Evolutionary conservation across 2,329 filamentous ascomycete species (phyloP), one percentile per base, ranked within the genome.

Genomic region (Fusarium xyrophilum): DNA sequence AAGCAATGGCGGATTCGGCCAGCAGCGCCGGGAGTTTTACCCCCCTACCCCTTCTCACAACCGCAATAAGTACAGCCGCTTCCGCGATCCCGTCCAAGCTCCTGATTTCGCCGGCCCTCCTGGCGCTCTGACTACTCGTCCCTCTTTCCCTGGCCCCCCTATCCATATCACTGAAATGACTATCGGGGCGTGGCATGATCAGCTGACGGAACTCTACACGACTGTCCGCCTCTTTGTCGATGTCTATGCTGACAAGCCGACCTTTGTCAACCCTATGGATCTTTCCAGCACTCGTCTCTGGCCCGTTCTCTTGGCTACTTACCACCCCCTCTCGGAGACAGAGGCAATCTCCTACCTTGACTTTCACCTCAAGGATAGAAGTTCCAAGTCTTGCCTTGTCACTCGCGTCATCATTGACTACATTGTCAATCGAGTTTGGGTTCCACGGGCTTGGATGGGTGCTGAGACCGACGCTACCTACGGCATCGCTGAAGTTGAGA

Each of bases 341-440:
- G 80, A 82, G 65, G 79, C 80, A 3, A 67, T 77, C 7, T 80
- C 80, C 6, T 82, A 82, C 52, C 77, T 82, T 23, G 77, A 80
- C 47, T 76, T 75, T 56, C 80, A 82, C 53, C 74, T 82, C 25
- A 77, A 77, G 55, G 77, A 80, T 25, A 75, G 77, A 35, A 78
- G 78, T 57, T 76, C 78, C 50, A 82, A 82, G 70, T 76, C 77
- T 5, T 82, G 80, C 64, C 75, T 82, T n/a, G 78, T 82, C 19
- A 81, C 80, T 5, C 77, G 80, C 10, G 75, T 82, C 62, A 76
- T 81, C 23, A 76, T 82, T 32, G 80, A 82, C 69, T 81, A 79
- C 56, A 75, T 82, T 40, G 79, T 82, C 56, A 79, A 80, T 61
- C 75, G 79, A 6, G 77, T 82, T 39, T 81, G 80, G 79, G 76